Base-by-base conservation (phyloP, 2,329 filamentous ascomycete genomes). In the Fusarium verticillioides region DNA sequence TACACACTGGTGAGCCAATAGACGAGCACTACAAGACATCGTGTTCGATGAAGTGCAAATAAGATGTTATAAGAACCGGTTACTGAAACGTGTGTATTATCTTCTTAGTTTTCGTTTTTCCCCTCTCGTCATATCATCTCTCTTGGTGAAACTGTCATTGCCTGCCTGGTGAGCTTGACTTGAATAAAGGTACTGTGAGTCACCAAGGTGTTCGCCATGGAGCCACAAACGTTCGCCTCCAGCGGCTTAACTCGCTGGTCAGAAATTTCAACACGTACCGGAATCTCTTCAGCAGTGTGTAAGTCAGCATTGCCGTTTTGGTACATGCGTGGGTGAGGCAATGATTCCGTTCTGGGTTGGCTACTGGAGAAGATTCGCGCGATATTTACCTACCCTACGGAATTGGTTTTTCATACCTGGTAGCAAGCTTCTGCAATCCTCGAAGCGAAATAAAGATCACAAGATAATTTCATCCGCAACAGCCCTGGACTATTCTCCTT, bases 1-100 rank as follows among this genome's bases (percentile, higher is more conserved):
- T 26, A 62, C 26, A 54, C n/a, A 57, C 49, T 49, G 61, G 53
- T 57, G 70, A 46, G 42, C 70, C 70, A 73, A 73, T 68, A 60
- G 47, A 43, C 49, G 52, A 61, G 21, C 60, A 70, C 44, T 30
- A 63, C n/a, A 47, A 57, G 32, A 56, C 70, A 68, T 73, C 70
- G 70, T 73, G 67, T 68, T 71, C 30, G 32, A 62, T 60, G 44
- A 50, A 63, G 54, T 68, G 47, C 34, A 60, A 37, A 44, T 34
- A 60, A 37, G 42, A 59, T 59, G 26, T 37, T 54, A 19, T 49
- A 18, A 67, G 50, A 30, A 53, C 53, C 32, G 28, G 8, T 46
- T 23, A 19, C 37, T 37, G 26, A 30, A 26, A 49, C n/a, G 39
- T 34, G 18, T n/a, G 5, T 61, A 5, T 26, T 63, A 23, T 42